These are phyloP conservation scores for Orobanche coerulescens DNA, from an alignment of 257 asterid species.

Conservation along the genomic window DNA sequence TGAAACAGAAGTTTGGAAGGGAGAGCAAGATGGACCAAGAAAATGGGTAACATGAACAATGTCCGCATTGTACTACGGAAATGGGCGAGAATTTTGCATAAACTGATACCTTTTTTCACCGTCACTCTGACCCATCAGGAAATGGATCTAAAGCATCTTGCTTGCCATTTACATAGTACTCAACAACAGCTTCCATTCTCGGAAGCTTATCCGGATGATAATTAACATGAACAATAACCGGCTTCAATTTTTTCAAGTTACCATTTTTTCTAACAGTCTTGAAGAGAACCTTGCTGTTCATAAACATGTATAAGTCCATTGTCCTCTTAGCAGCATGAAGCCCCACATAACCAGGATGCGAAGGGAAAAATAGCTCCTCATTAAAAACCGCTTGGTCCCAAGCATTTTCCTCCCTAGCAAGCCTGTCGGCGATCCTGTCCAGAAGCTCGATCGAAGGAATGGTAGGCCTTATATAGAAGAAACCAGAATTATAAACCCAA, in stretches of 20 bases:
- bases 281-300: conserved; percentile 84
- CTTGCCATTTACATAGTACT: conserved; percentile 66
- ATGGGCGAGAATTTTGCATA: neutral
- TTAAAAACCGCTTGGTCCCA: conserved; percentile 93
- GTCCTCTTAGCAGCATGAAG: conserved; percentile 77
- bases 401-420: conserved; percentile 34
- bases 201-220: conserved; percentile 73
- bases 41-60: conserved; percentile 14
- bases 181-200: conserved; percentile 73
- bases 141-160: conserved; percentile 61
- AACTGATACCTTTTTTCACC: conserved; percentile 11
- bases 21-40: conserved; percentile 11
- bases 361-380: conserved; percentile 72
- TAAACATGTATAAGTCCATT: conserved; percentile 60
- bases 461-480: conserved; percentile 76
- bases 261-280: conserved; percentile 62
- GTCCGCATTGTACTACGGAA: conserved; percentile 14
- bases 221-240: conserved; percentile 70
- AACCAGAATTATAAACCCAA: conserved; percentile 84
- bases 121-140: conserved; percentile 60
- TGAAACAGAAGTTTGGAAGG: conserved; percentile 2
- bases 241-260: conserved; percentile 49
- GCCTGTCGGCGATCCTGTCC: conserved; percentile 65
- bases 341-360: conserved; percentile 70
- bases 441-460: conserved; percentile 72